Percentiles rank a stretch among this genome's conserved stretches.
Conservation (phyloP, 164 flowering plant genomes). For the Tetrastigma voinierianum region DNA sequence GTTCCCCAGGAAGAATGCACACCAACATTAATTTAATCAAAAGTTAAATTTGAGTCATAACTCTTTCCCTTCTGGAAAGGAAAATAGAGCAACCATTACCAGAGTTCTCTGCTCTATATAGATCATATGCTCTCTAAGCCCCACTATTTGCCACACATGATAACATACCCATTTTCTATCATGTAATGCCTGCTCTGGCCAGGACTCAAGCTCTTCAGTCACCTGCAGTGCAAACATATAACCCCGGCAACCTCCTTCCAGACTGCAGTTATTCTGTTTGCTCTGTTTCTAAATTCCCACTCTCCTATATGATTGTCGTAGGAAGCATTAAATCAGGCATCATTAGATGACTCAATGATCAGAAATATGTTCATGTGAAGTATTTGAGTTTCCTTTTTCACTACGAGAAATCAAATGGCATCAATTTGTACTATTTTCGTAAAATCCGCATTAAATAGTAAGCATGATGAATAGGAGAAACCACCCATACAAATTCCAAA, state of each 20-base stretch:
- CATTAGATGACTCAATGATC: neutral
- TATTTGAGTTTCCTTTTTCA: neutral
- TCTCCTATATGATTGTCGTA: constrained; percentile 23
- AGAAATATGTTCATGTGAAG: neutral
- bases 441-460: neutral
- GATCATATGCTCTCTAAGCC: neutral
- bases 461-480: too few species aligned
- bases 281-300: constrained; percentile 37
- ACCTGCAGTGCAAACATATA: constrained; percentile 35
- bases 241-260: constrained; percentile 31
- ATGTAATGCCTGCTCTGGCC: constrained; percentile 28
- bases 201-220: constrained; percentile 32
- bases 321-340: neutral
- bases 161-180: constrained; percentile 28
- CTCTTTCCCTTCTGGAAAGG: neutral
- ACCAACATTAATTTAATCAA: neutral
- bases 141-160: neutral
- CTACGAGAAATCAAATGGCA: neutral
- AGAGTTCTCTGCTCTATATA: neutral
- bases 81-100: neutral
- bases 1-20: neutral
- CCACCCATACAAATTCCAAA: too few species aligned
- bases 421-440: neutral
- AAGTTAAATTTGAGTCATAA: neutral
- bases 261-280: constrained; percentile 18